These are phyloP conservation scores for Nannochloropsis granulata DNA, from an alignment of 108 stramenopile genomes.

Conservation along the genomic window DNA sequence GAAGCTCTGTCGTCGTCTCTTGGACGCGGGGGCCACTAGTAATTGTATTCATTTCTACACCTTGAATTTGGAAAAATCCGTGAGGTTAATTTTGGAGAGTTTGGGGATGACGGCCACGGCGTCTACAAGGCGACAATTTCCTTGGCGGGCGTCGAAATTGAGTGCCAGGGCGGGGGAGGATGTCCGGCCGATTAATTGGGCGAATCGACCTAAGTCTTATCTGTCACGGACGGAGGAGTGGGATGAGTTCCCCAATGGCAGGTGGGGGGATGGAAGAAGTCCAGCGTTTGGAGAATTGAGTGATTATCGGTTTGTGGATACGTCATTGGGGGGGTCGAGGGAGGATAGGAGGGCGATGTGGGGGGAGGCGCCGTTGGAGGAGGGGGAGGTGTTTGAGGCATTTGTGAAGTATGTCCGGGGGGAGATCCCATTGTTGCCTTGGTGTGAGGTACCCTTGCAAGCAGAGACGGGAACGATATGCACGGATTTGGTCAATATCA, in stretches of 20 bases:
- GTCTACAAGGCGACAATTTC: slow-evolving; percentile 22
- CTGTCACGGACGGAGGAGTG: slow-evolving; percentile 79
- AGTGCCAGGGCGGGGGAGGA: slow-evolving; percentile 48
- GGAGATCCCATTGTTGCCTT: slow-evolving; percentile 65
- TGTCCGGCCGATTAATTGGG: slow-evolving; percentile 94
- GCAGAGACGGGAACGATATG: slow-evolving; percentile 70
- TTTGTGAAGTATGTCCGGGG: slow-evolving; percentile 82
- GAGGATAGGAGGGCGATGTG: slow-evolving; percentile 79
- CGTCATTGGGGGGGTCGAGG: slow-evolving; percentile 55
- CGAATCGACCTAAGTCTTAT: slow-evolving; percentile 84
- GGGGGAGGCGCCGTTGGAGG: slow-evolving; percentile 55
- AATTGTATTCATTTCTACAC: slow-evolving; percentile 85
- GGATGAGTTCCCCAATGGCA: slow-evolving; percentile 86
- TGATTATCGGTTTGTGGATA: slow-evolving; percentile 59
- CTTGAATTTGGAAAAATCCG: slow-evolving; percentile 74
- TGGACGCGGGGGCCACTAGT: neutral
- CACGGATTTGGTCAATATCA: slow-evolving; percentile 54
- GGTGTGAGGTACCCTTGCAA: slow-evolving; percentile 88
- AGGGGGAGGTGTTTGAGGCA: slow-evolving; percentile 70
- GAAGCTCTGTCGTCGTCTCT: neutral
- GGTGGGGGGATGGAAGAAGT: slow-evolving; percentile 72
- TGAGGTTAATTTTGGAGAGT: slow-evolving; percentile 29
- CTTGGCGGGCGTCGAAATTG: slow-evolving; percentile 23
- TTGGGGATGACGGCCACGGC: slow-evolving; percentile 6
- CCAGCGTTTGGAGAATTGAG: slow-evolving; percentile 86